Evolutionary conservation across 345 rosid species (phyloP), one percentile per base, ranked within the genome.

Genomic region (Lepidium africanum): DNA sequence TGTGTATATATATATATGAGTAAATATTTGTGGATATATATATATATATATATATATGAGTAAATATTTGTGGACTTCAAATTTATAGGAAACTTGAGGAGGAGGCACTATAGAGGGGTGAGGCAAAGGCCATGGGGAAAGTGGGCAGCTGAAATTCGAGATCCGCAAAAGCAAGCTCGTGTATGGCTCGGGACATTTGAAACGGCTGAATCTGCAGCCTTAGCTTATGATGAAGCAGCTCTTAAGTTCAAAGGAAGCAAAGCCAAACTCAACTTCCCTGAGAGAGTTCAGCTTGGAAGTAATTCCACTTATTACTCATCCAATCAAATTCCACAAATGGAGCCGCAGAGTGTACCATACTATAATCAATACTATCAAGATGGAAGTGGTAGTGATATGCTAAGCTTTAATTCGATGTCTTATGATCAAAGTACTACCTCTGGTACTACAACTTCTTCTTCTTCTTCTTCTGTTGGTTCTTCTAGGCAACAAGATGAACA

Each of bases 211-310:
- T 82, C 86, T 4, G 96, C 96, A 0, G 96, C 96, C 5, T 76
- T 85, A 43, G 96, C 92, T 13, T 89, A 89, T 23, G 96, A 89
- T 54, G 86, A 85, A 67, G 92, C 96, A 0, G 96, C 96, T 50
- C 85, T 86, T 1, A 76, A 82, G 75, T 89, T 89, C 78, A 89
- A 86, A 82, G 96, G 92, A 57, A 79, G 85, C 83, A 86, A 83
- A 82, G 92, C 96, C 1, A 86, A 89, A 70, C 90, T 88, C 41
- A 88, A 88, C 62, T 86, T 86, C 73, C 91, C 90, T 0, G 96
- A 85, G 76, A 76, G 96, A 64, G 96, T 86, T 72, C 85, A 84
- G 25, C 59, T 76, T 0, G 55, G 66, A 72, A 55, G 64, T 0
- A 58, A 75, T 69, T 43, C 69, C 25, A 25, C 37, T 27, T 60